Percentiles rank a stretch among this genome's conserved stretches.
These are phyloP conservation scores for Tetradesmus lagerheimii DNA, from an alignment of 139 green algal species.

Conservation along the genomic window DNA sequence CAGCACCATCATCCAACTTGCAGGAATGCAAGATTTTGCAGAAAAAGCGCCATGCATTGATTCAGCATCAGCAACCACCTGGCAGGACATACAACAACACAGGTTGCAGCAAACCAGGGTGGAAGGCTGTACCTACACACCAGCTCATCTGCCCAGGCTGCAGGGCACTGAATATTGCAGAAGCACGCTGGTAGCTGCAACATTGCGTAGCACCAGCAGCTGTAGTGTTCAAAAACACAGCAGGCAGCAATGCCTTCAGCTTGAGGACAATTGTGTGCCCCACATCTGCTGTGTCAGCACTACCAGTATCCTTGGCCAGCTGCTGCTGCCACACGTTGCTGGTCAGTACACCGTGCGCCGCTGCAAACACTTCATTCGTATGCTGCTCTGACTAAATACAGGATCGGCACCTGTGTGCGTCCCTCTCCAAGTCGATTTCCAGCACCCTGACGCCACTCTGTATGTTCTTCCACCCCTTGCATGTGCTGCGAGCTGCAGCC, in stretches of 20 bases:
- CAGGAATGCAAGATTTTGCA: neutral
- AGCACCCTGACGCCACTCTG: constrained; percentile 2
- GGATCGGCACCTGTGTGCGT: constrained; percentile 10
- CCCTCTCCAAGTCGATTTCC: constrained; percentile 38
- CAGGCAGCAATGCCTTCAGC: too few species aligned
- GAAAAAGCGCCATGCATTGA: neutral
- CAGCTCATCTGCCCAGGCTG: too few species aligned
- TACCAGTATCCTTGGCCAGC: neutral
- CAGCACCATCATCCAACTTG: constrained; percentile 49
- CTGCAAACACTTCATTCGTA: neutral
- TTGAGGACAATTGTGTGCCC: neutral
- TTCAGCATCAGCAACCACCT: too few species aligned
- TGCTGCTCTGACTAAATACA: neutral
- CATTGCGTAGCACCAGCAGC: too few species aligned
- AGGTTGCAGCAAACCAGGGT: too few species aligned
- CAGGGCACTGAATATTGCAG: too few species aligned
- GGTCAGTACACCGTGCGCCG: neutral
- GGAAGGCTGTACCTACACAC: too few species aligned
- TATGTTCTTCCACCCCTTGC: constrained; percentile 35
- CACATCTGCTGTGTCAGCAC: too few species aligned
- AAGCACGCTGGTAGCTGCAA: too few species aligned
- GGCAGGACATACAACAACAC: too few species aligned
- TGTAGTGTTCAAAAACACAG: too few species aligned
- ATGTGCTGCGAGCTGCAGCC: constrained; percentile 14
- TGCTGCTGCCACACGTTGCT: neutral